Percentiles rank a stretch among this genome's conserved stretches.
Evolutionary conservation across 495 filamentous ascomycete species (phyloP).

Genomic region (Pseudotulostoma volvatum): DNA sequence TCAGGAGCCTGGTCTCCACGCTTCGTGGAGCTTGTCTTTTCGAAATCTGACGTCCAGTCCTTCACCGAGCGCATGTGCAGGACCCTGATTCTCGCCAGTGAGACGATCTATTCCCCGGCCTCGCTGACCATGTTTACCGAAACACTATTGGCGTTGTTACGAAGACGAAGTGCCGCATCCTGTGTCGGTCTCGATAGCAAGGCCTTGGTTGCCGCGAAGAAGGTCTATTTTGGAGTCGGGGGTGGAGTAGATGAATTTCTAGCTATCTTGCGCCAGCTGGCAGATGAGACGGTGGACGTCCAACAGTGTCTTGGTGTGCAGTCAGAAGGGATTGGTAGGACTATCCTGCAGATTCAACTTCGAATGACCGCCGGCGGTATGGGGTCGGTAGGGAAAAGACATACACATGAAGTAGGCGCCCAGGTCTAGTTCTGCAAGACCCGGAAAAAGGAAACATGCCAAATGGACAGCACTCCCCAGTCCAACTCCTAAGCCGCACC

Average conservation of each 20-base stretch:
- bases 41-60: constrained; percentile 8
- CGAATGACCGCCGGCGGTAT: too few species aligned
- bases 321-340: constrained; percentile 31
- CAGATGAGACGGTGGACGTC: constrained; percentile 39
- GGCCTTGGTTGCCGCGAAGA: constrained; percentile 79
- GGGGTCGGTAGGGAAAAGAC: too few species aligned
- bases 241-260: constrained; percentile 85
- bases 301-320: constrained; percentile 44
- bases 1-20: constrained; percentile 69
- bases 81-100: constrained; percentile 61
- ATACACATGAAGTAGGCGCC: too few species aligned
- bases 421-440: too few species aligned
- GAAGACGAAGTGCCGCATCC: constrained; percentile 29
- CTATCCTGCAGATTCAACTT: constrained; percentile 25
- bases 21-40: constrained; percentile 42
- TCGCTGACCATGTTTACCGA: constrained; percentile 58
- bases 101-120: constrained; percentile 85
- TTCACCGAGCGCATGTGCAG: constrained; percentile 2
- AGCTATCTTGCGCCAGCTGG: constrained; percentile 36
- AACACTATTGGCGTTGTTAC: constrained; percentile 48
- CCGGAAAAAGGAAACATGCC: too few species aligned
- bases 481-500: too few species aligned
- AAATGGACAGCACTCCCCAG: too few species aligned
- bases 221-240: constrained; percentile 91
- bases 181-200: constrained; percentile 24